Conservation (phyloP, 1,139 yeast genomes). For the Chernovozyma sophiae-reginae region DNA sequence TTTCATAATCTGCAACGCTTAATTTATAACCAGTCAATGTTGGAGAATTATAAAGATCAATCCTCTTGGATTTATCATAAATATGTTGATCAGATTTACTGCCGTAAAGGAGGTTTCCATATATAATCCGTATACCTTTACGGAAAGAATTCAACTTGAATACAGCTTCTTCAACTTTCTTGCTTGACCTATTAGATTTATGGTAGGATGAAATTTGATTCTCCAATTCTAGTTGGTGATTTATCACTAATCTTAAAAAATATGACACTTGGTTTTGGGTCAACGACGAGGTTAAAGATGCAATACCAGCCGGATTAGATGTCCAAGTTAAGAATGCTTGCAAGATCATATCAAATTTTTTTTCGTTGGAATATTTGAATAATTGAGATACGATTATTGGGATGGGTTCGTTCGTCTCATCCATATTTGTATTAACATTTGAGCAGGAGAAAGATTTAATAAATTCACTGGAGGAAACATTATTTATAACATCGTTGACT, state of each 20-base stretch:
- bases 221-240: slow-evolving; percentile 17
- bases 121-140: slow-evolving; percentile 23
- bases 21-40: slow-evolving; percentile 20
- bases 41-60: slow-evolving; percentile 16
- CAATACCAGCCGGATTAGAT: slow-evolving; percentile 5
- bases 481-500: background rate
- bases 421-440: background rate
- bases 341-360: slow-evolving; percentile 17
- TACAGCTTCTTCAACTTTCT: background rate
- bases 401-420: background rate
- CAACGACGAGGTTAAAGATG: slow-evolving; percentile 3
- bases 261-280: slow-evolving; percentile 13
- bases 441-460: background rate
- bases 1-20: slow-evolving; percentile 33
- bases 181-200: background rate
- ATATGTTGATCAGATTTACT: slow-evolving; percentile 15
- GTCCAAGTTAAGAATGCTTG: slow-evolving; percentile 20
- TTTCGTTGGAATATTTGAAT: slow-evolving; percentile 6
- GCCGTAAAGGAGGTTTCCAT: slow-evolving; percentile 24
- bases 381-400: slow-evolving; percentile 2
- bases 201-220: slow-evolving; percentile 8
- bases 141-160: slow-evolving; percentile 12
- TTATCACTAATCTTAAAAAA: slow-evolving; percentile 21
- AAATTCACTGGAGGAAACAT: background rate
- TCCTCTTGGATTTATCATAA: slow-evolving; percentile 18